Conservation (phyloP, 2,329 filamentous ascomycete species). For the Aspergillus fumigatiaffinis region DNA sequence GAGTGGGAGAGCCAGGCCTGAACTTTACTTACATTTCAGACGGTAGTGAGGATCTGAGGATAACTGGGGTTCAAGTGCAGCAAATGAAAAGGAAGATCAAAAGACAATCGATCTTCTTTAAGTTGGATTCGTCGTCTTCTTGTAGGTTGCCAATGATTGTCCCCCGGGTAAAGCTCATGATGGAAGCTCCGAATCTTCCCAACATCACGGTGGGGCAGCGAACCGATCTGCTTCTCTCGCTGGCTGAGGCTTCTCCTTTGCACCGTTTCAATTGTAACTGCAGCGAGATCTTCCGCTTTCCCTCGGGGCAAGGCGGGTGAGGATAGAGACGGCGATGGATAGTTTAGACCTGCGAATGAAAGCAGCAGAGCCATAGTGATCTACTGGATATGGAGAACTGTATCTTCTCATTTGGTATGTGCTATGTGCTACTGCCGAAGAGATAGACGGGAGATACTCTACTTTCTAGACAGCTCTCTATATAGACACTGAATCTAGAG, state of each 20-base stretch:
- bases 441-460: not conserved
- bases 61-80: not conserved
- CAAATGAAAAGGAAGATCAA: slow-evolving; percentile 3
- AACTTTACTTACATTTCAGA: not conserved
- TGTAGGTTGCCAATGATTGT: slow-evolving; percentile 8
- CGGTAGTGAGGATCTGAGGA: not conserved
- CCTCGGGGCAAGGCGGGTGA: slow-evolving; percentile 31
- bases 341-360: not conserved
- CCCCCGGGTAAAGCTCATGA: slow-evolving; percentile 25
- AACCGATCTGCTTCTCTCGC: slow-evolving; percentile 22
- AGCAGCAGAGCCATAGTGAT: not conserved
- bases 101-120: not conserved
- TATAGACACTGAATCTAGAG: not conserved
- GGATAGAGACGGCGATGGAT: slow-evolving; percentile 8
- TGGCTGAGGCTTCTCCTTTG: slow-evolving; percentile 24
- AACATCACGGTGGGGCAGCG: slow-evolving; percentile 34
- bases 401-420: not conserved
- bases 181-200: slow-evolving; percentile 36
- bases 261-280: slow-evolving; percentile 17
- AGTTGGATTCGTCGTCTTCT: not conserved
- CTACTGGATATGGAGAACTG: not conserved
- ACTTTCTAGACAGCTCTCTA: not conserved
- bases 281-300: slow-evolving; percentile 38
- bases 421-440: not conserved
- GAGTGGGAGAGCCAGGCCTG: not conserved